These are phyloP conservation scores for Neckera pumila DNA, from an alignment of 225 moss, liverwort and hornwort species.

Conservation along the genomic window DNA sequence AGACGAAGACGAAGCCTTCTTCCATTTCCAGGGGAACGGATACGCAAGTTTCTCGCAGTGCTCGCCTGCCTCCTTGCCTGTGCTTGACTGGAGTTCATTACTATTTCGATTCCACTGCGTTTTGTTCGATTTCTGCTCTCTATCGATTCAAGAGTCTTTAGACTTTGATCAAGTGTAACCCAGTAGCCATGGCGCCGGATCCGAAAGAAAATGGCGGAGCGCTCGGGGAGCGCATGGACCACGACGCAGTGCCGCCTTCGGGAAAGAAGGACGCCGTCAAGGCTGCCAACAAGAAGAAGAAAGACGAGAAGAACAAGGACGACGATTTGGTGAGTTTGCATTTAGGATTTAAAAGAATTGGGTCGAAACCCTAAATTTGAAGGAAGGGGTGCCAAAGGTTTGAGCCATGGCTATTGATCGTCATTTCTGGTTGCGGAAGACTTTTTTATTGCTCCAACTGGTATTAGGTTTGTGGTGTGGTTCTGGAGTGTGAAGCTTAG, in stretches of 20 bases:
- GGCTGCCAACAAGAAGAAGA: slow-evolving; percentile 56
- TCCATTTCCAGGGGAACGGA: not conserved
- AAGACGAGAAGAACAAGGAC: slow-evolving; percentile 77
- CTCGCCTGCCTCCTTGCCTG: not conserved
- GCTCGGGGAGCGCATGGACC: slow-evolving; percentile 61
- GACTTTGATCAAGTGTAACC: not conserved
- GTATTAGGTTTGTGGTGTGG: not conserved
- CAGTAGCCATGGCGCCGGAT: slow-evolving; percentile 59
- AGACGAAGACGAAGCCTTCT: not conserved
- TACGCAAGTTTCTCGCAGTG: not conserved
- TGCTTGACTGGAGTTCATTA: not conserved
- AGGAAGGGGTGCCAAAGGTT: not conserved
- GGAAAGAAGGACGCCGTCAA: slow-evolving; percentile 12
- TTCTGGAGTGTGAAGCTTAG: not conserved
- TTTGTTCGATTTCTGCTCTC: not conserved
- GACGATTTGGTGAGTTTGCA: slow-evolving; percentile 62
- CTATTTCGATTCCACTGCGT: not conserved
- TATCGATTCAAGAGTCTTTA: not conserved
- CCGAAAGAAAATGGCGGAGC: slow-evolving; percentile 63
- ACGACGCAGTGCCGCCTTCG: slow-evolving; percentile 52
- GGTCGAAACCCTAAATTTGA: not conserved
- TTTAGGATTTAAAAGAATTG: slow-evolving; percentile 1
- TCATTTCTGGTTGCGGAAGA: not conserved
- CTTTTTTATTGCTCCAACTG: not conserved
- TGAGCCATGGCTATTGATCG: not conserved